A percentile compares a stretch with the other conserved stretches of the same genome.
Conservation (phyloP, 805 yeast species). For the Suhomyces sp. region DNA sequence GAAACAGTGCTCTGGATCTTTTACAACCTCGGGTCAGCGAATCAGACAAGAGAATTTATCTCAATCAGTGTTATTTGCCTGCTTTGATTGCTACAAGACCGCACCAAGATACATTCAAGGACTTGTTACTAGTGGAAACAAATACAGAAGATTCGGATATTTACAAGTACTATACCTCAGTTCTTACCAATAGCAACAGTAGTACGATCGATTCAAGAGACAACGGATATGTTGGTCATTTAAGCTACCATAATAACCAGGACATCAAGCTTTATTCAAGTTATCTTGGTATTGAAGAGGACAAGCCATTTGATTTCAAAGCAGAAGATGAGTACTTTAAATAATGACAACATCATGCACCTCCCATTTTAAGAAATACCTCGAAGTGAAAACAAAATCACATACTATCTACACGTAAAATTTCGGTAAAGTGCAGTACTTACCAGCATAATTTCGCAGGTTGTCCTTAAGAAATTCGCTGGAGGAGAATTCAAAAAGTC, state of each 20-base stretch:
- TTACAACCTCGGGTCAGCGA: slow-evolving; percentile 1
- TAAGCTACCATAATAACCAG: slow-evolving; percentile 9
- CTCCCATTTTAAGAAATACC: too few relatives aligned
- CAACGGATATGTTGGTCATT: neutral
- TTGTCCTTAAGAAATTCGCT: too few relatives aligned
- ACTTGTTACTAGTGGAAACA: neutral
- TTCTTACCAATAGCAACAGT: slow-evolving; percentile 5
- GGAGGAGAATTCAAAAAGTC: too few relatives aligned
- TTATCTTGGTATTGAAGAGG: slow-evolving; percentile 26
- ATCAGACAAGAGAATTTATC: slow-evolving; percentile 7
- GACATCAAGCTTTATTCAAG: slow-evolving; percentile 23
- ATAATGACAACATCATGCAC: too few relatives aligned
- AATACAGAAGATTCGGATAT: slow-evolving; percentile 13
- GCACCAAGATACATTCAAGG: neutral
- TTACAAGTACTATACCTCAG: slow-evolving; percentile 14
- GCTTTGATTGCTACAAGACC: neutral
- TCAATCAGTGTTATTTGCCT: slow-evolving; percentile 6
- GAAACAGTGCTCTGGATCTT: neutral
- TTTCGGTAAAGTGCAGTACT: too few relatives aligned
- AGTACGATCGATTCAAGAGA: neutral
- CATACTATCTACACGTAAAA: too few relatives aligned
- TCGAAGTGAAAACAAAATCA: too few relatives aligned
- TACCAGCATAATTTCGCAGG: too few relatives aligned
- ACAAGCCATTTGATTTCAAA: slow-evolving; percentile 17
- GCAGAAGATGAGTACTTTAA: slow-evolving; percentile 32